These are phyloP conservation scores for Quercus berberidifolia DNA, from an alignment of 306 rosid species.

Conservation along the genomic window DNA sequence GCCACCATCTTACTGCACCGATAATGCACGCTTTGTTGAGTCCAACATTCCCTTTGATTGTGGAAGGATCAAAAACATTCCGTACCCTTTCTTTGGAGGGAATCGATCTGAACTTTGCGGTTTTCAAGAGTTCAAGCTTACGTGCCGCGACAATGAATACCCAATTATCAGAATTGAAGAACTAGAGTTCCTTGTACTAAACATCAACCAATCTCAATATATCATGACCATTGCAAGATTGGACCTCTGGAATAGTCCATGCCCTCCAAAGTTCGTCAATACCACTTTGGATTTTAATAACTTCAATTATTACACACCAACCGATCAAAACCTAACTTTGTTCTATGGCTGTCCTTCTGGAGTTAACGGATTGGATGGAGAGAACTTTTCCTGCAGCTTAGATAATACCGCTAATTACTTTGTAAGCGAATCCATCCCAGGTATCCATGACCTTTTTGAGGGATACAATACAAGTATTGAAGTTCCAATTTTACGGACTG, in stretches of 20 bases:
- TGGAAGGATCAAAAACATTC: slow-evolving; percentile 17
- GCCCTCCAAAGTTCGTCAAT: background rate
- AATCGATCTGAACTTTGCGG: slow-evolving; percentile 32
- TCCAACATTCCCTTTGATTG: slow-evolving; percentile 34
- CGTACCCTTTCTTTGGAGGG: slow-evolving; percentile 37
- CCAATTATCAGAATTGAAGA: slow-evolving; percentile 16
- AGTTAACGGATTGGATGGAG: too few species aligned
- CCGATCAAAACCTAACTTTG: slow-evolving; percentile 14
- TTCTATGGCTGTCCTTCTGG: slow-evolving; percentile 6
- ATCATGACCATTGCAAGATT: slow-evolving; percentile 24
- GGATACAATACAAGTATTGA: too few species aligned
- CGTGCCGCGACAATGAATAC: slow-evolving; percentile 17
- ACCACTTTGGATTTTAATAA: slow-evolving; percentile 13
- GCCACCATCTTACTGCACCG: background rate
- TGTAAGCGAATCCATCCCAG: background rate
- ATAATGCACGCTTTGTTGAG: background rate
- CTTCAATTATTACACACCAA: slow-evolving; percentile 16
- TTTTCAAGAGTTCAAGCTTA: slow-evolving; percentile 25
- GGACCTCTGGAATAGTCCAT: slow-evolving; percentile 24
- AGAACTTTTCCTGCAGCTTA: background rate
- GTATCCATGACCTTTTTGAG: too few species aligned
- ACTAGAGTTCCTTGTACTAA: slow-evolving; percentile 17
- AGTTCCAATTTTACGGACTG: too few species aligned
- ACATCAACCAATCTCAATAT: background rate
- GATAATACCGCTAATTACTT: background rate